Evolutionary conservation across 257 asterid species (phyloP).

Genomic region (Rubia yunnanensis): DNA sequence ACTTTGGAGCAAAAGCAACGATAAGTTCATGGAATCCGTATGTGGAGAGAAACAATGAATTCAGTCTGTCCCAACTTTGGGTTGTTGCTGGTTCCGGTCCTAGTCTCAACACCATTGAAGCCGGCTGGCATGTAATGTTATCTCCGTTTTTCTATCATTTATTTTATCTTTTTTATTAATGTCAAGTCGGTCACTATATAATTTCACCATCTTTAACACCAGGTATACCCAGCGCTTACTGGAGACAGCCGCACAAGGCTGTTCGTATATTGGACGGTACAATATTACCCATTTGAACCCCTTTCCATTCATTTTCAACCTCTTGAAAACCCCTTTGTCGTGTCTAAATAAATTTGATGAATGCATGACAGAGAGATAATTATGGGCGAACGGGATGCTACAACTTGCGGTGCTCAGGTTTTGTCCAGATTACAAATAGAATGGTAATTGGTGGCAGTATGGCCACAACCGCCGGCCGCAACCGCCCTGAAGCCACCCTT

Average conservation of each 20-base stretch:
- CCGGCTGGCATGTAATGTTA: slow-evolving; percentile 19
- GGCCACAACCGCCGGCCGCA: slow-evolving; percentile 14
- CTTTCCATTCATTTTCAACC: too few relatives aligned
- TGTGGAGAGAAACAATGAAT: slow-evolving; percentile 15
- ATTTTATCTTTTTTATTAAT: too few relatives aligned
- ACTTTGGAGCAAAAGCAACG: slow-evolving; percentile 27
- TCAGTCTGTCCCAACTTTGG: slow-evolving; percentile 23
- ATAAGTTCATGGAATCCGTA: slow-evolving; percentile 20
- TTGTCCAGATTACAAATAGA: slow-evolving; percentile 20
- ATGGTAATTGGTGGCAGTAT: slow-evolving; percentile 17
- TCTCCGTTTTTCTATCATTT: neutral
- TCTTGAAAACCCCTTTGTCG: too few relatives aligned
- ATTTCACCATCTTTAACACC: too few relatives aligned
- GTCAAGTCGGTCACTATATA: too few relatives aligned
- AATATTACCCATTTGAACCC: neutral
- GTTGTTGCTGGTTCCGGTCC: slow-evolving; percentile 14
- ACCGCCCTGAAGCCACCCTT: slow-evolving; percentile 18
- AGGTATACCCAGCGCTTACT: slow-evolving; percentile 4
- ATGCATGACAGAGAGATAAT: slow-evolving; percentile 20
- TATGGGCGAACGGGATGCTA: slow-evolving; percentile 24
- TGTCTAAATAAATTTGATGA: too few relatives aligned
- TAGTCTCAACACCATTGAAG: slow-evolving; percentile 24
- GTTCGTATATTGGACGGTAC: slow-evolving; percentile 4
- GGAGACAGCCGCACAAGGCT: neutral
- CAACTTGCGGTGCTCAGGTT: slow-evolving; percentile 25